Evolutionary conservation across 2,329 filamentous ascomycete species (phyloP), one percentile per base, ranked within the genome.

Genomic region (Aspergillus jensenii): DNA sequence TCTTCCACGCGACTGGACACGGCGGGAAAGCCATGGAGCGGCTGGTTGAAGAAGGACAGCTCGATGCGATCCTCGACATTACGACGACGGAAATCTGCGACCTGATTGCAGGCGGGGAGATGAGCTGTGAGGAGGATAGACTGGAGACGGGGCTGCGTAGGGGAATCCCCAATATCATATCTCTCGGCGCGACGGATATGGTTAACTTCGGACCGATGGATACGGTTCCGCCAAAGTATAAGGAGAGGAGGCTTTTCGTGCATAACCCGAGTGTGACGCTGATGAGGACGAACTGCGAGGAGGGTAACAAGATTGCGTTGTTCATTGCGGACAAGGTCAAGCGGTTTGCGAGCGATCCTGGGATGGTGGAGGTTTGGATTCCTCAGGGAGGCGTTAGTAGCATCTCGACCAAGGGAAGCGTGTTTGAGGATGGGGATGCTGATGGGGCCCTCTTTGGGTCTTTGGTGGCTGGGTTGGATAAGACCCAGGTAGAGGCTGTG

Each of bases 61-160:
- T 91, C 2, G 85, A 89, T 65, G 88, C 84, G 0, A 81, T 90
- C 0, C 73, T 90, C 3, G 88, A 91, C 66, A 72, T 90, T n/a
- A 90, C 88, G 0, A 90, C 87, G 0, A 89, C 87, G 0, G 88
- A 91, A 66, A 79, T 89, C 17, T 84, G 83, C 44, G 88, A 90
- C 65, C 74, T 85, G 47, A 61, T 89, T 1, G 81, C 83, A 15
- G 88, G 86, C 0, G 87, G 88, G 0, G 79, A 85, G 3, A 81
- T 90, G 74, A 81, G 79, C 31, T 87, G 87, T 0, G 86, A 84
- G 0, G 74, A 79, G 1, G 66, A 75, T 6, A 77, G 88, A 21
- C 76, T 91, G 2, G 79, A 82, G 21, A 84, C 85, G 0, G 85
- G 85, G 0, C 78, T 82, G 0, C 73, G 78, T 58, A 78, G 76